Percentiles rank a stretch among this genome's conserved stretches.
Conservation (phyloP, 2,329 filamentous ascomycete genomes). For the Aspergillus sp. region DNA sequence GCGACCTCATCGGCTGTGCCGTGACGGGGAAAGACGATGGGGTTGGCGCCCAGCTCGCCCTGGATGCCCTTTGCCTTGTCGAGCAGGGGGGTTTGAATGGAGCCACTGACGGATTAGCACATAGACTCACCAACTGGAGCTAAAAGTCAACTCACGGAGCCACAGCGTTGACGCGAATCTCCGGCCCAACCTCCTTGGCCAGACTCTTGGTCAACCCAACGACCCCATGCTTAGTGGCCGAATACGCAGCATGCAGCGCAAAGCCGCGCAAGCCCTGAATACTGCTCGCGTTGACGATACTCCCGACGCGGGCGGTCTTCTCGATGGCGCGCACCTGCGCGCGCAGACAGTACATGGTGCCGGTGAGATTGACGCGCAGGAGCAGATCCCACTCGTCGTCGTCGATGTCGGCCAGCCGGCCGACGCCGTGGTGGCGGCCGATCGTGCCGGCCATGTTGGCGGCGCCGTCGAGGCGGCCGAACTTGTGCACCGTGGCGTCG, state of each 20-base stretch:
- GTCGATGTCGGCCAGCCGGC: slow-evolving; percentile 30
- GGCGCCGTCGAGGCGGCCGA: slow-evolving; percentile 41
- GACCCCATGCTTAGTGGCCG: slow-evolving; percentile 34
- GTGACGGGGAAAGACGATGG: slow-evolving; percentile 25
- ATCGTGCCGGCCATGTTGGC: slow-evolving; percentile 41
- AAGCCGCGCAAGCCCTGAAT: slow-evolving; percentile 41
- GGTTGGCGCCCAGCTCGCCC: slow-evolving; percentile 12
- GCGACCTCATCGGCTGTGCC: slow-evolving; percentile 39
- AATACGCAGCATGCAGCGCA: slow-evolving; percentile 31
- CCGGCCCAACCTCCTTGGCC: slow-evolving; percentile 36
- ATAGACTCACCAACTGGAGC: background rate
- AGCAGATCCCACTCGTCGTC: slow-evolving; percentile 45
- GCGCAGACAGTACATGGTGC: slow-evolving; percentile 52
- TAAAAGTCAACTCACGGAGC: slow-evolving; percentile 36
- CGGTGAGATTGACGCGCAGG: slow-evolving; percentile 47
- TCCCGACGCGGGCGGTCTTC: slow-evolving; percentile 36
- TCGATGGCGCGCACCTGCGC: slow-evolving; percentile 48
- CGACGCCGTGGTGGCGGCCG: slow-evolving; percentile 28
- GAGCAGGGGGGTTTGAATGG: slow-evolving; percentile 34
- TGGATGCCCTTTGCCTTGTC: slow-evolving; percentile 26
- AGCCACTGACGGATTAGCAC: slow-evolving; percentile 20
- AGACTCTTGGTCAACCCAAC: slow-evolving; percentile 36
- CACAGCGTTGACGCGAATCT: slow-evolving; percentile 43
- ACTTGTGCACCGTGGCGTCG: slow-evolving; percentile 30
- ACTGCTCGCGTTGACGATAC: slow-evolving; percentile 57